Evolutionary conservation across 2,329 filamentous ascomycete species (phyloP), one percentile per base, ranked within the genome.

Genomic region (Aureobasidium namibiae): DNA sequence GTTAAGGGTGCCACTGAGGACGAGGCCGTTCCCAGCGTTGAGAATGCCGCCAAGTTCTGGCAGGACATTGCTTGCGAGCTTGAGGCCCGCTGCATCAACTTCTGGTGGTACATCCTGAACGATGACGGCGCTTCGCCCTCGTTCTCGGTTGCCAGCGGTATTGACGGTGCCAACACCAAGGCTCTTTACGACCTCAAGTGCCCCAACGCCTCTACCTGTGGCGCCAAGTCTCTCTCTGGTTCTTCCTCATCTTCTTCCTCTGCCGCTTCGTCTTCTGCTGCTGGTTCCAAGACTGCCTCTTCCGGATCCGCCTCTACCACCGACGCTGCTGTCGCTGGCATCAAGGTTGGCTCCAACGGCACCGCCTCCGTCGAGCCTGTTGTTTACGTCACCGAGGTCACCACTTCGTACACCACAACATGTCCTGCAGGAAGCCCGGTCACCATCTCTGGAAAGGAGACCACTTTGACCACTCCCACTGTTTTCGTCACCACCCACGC

Each of bases 31-130:
- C 78, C 91, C 8, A 85, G 78, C 38, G 63, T 75, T 36, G 75
- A 80, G 57, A 92, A 92, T 69, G 89, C 91, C 42, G 80, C 89
- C 76, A 81, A 74, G 18, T 96, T 83, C 81, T 95, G 89, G 88
- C 79, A 89, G 66, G 77, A 87, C 46, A 88, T 92, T 56, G 88
- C 85, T 54, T 95, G 90, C 79, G 72, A 75, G 60, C 73, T 86
- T 61, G 85, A 90, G 63, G 83, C 81, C 67, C 79, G 78, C 52
- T 58, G 54, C 54, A 77, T 72, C 64, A 74, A 76, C 64, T 81
- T 84, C 62, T 92, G 85, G 82, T 92, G 88, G 86, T 90, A 85
- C 76, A 89, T 83, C 53, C 80, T 92, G 31, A 84, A 88, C 69
- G 88, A 92, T 53, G 67, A 67, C n/a, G 60, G 61, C 29, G 63